phyloP scores from a whole-genome alignment of 345 rosid species.

The Heritiera fomes region DNA sequence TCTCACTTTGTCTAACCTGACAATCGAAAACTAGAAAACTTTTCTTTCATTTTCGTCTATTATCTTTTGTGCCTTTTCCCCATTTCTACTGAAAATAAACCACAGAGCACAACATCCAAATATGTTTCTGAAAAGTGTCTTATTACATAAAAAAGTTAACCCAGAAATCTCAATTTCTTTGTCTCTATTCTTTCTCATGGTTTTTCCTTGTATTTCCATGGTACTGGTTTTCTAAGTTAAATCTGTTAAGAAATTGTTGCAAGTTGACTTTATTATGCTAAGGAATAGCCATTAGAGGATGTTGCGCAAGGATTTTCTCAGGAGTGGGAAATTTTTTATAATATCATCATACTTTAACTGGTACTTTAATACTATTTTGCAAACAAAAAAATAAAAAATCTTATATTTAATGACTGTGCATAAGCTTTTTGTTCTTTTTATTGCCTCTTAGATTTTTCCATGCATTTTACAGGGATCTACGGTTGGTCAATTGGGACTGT shows the following conservation, averaged over 20 bases:
- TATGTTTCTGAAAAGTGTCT: neutral
- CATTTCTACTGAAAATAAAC: neutral
- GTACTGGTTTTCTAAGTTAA: neutral
- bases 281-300: neutral
- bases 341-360: neutral
- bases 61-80: neutral
- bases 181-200: neutral
- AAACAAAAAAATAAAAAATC: neutral
- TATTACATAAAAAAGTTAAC: neutral
- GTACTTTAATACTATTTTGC: neutral
- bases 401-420: neutral
- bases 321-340: neutral
- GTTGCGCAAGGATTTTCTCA: neutral
- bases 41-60: neutral
- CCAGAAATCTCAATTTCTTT: neutral
- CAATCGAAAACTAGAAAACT: neutral
- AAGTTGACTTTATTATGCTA: neutral
- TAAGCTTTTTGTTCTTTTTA: neutral
- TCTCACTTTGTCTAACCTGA: neutral
- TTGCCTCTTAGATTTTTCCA: slow-evolving; percentile 1
- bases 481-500: slow-evolving; percentile 95
- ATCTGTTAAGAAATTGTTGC: neutral
- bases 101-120: neutral
- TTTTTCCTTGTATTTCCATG: neutral
- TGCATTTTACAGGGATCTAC: slow-evolving; percentile 58